Base-by-base conservation (phyloP, 495 filamentous ascomycete species). In the Podospora conica region DNA sequence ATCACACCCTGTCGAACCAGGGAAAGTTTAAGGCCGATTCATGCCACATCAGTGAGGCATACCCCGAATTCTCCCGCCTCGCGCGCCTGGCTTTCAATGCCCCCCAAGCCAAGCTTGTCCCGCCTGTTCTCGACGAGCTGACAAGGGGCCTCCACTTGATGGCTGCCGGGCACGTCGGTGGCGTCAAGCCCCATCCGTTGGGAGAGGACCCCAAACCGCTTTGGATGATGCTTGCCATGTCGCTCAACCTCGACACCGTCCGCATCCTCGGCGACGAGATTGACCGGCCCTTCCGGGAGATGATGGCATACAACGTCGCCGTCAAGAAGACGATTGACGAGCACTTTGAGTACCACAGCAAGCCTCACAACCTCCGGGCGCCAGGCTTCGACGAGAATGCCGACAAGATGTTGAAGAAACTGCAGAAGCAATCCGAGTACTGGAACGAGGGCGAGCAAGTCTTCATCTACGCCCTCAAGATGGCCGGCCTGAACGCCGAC, bases 21-120 rank as follows among this genome's bases (percentile, higher is more conserved):
- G 20, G 28, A 20, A 56, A 63, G 54, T 63, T 53, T 22, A 25
- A 56, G 24, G 40, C 53, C 24, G 61, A 63, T 56, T 55, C 27
- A 56, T 22, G 20, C 4, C 40, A 53, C 53, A 55, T 56, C 18
- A 9, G 27, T 22, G 61, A 63, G 23, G 40, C 55, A 15, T 22
- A 27, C 40, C 61, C 61, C 23, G 40, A 63, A 27, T 63, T 63
- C 24, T 20, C 55, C 28, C 21, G 18, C 9, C 18, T 63, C 22
- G 61, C 33, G 28, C 10, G 48, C 18, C 55, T 63, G 9, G 54
- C 54, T 18, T 56, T 56, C 54, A 23, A 22, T 4, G 21, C 54
- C n/a, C n/a, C n/a, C n/a, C n/a, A n/a, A 5, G 9, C 3, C 54
- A 56, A 56, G n/a, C 54, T 22, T 23, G 3, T n/a, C 20, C 54